These are phyloP conservation scores for Mucor lusitanicus DNA, from an alignment of 371 early-diverging fungal genomes.

Conservation along the genomic window DNA sequence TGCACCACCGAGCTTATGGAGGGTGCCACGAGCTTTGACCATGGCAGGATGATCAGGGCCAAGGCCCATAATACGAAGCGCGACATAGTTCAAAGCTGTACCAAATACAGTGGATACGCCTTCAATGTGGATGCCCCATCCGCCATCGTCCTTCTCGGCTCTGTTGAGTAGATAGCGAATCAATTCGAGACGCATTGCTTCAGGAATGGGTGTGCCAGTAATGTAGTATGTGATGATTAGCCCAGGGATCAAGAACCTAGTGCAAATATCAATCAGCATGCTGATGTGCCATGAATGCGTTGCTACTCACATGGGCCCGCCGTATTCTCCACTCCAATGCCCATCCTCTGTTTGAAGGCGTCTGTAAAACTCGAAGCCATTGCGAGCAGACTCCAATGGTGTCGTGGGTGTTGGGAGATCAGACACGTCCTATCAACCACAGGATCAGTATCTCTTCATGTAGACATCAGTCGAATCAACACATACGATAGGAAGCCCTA, in stretches of 20 bases:
- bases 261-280: neutral
- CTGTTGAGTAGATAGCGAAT: constrained; percentile 86
- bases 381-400: constrained; percentile 81
- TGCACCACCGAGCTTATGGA: constrained; percentile 87
- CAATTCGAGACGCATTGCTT: constrained; percentile 72
- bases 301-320: constrained; percentile 82
- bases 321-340: constrained; percentile 97
- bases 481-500: constrained; percentile 74
- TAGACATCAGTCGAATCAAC: neutral
- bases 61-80: constrained; percentile 88
- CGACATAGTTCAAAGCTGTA: constrained; percentile 91
- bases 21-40: constrained; percentile 79
- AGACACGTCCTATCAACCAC: constrained; percentile 50
- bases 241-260: constrained; percentile 88
- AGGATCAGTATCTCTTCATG: neutral
- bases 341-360: constrained; percentile 93
- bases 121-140: constrained; percentile 97
- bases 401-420: constrained; percentile 54
- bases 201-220: constrained; percentile 67
- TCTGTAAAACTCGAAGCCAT: constrained; percentile 87
- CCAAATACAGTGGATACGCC: constrained; percentile 93
- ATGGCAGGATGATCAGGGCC: constrained; percentile 86
- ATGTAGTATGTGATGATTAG: constrained; percentile 85
- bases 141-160: constrained; percentile 86
- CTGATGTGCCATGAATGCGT: neutral